phyloP scores from a whole-genome alignment of 306 rosid genomes.

The Mimosa bimucronata region DNA sequence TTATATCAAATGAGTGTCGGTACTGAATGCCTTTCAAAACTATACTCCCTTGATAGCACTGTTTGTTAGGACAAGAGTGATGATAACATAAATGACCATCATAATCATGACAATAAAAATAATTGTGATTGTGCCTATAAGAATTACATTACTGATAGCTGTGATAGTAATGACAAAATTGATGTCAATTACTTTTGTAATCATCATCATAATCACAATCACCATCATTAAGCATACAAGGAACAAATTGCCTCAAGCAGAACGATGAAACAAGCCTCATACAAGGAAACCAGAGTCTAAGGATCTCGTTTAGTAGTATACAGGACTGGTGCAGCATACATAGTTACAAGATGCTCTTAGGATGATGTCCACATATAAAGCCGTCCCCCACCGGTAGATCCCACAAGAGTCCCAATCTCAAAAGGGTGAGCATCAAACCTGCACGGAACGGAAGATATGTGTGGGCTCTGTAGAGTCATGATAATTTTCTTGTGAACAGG shows the following conservation, averaged over 20 bases:
- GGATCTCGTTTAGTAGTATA: background rate
- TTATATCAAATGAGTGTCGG: background rate
- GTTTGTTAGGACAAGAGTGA: background rate
- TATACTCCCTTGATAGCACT: background rate
- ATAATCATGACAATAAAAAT: background rate
- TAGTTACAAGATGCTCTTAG: slow-evolving; percentile 26
- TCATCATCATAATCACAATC: background rate
- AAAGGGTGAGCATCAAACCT: slow-evolving; percentile 66
- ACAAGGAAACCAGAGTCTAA: background rate
- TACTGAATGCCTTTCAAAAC: background rate
- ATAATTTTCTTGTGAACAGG: slow-evolving; percentile 44
- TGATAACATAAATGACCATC: background rate
- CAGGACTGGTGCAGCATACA: background rate
- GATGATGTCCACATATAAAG: slow-evolving; percentile 49
- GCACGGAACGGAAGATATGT: slow-evolving; percentile 83
- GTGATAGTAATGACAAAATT: background rate
- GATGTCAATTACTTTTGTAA: background rate
- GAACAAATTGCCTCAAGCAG: background rate
- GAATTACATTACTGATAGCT: background rate
- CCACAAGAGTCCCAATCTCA: slow-evolving; percentile 56
- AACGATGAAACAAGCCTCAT: background rate
- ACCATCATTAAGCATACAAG: background rate
- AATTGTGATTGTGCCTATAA: background rate
- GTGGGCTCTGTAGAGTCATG: slow-evolving; percentile 61
- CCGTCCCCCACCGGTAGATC: slow-evolving; percentile 60